These are phyloP conservation scores for Rhizophora apiculata DNA, from an alignment of 345 rosid species.

Conservation along the genomic window DNA sequence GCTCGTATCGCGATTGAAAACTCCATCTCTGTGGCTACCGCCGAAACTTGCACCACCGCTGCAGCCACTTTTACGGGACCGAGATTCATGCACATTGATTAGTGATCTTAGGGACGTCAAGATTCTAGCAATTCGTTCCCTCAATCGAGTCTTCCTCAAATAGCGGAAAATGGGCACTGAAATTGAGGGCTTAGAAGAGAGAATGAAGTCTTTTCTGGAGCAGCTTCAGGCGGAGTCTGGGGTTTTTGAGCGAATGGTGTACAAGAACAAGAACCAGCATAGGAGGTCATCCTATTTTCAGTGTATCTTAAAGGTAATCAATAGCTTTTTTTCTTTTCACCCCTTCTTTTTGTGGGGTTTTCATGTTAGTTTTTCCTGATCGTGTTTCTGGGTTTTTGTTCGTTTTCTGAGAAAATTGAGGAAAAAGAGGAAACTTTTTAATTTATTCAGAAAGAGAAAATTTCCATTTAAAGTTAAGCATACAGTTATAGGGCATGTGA, in stretches of 20 bases:
- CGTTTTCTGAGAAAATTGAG: background rate
- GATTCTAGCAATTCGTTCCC: too few species aligned
- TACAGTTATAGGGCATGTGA: background rate
- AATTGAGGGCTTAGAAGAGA: slow-evolving; percentile 49
- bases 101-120: too few species aligned
- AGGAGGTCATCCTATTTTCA: slow-evolving; percentile 84
- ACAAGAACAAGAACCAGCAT: slow-evolving; percentile 95
- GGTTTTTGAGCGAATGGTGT: slow-evolving; percentile 70
- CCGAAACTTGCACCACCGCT: too few species aligned
- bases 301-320: slow-evolving; percentile 69
- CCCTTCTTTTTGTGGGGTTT: background rate
- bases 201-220: slow-evolving; percentile 43
- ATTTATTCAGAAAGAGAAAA: background rate
- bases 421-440: background rate
- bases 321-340: background rate
- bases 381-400: slow-evolving; percentile 2
- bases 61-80: too few species aligned
- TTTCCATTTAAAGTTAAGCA: background rate
- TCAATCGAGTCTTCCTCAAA: too few species aligned
- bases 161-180: slow-evolving; percentile 16
- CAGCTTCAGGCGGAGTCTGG: slow-evolving; percentile 58
- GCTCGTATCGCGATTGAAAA: too few species aligned
- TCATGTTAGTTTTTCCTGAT: background rate
- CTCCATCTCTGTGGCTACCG: too few species aligned
- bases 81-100: too few species aligned